Evolutionary conservation across 2,329 filamentous ascomycete species (phyloP).

Genomic region (Trichothecium sympodiale): DNA sequence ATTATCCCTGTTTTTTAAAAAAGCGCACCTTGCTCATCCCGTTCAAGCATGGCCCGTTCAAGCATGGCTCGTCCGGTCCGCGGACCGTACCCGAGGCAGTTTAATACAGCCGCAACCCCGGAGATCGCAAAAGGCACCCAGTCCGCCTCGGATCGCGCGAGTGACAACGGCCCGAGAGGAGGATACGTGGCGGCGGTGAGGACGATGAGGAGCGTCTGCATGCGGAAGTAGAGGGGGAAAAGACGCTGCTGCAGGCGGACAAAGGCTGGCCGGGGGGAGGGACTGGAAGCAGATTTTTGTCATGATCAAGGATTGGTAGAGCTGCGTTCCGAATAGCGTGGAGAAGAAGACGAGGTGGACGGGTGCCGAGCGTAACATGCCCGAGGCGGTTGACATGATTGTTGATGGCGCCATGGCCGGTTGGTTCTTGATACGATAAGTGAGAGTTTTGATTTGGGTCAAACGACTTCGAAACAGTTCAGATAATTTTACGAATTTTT

Average conservation of each 20-base stretch:
- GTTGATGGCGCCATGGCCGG: no score
- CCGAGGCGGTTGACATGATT: neutral
- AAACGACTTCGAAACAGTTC: no score
- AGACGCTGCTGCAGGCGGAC: slow-evolving; percentile 27
- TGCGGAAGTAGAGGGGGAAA: slow-evolving; percentile 25
- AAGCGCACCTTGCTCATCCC: no score
- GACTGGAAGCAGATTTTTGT: slow-evolving; percentile 9
- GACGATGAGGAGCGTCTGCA: slow-evolving; percentile 22
- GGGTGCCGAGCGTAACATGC: slow-evolving; percentile 11
- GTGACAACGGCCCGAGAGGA: slow-evolving; percentile 15
- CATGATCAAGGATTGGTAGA: slow-evolving; percentile 27
- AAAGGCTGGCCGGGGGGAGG: slow-evolving; percentile 23
- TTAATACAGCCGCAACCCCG: slow-evolving; percentile 18
- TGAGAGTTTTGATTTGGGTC: no score
- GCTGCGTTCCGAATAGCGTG: slow-evolving; percentile 24
- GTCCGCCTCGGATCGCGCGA: slow-evolving; percentile 15
- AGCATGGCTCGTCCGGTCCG: slow-evolving; percentile 11
- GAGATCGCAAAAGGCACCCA: slow-evolving; percentile 24
- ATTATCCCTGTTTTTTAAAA: no score
- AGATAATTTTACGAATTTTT: no score
- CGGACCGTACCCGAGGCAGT: slow-evolving; percentile 24
- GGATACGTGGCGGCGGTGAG: slow-evolving; percentile 22
- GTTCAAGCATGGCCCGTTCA: neutral
- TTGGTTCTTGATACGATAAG: no score
- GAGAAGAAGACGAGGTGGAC: slow-evolving; percentile 27